phyloP scores from a whole-genome alignment of 2,329 filamentous ascomycete genomes.

The Cadophora luteo-olivacea region DNA sequence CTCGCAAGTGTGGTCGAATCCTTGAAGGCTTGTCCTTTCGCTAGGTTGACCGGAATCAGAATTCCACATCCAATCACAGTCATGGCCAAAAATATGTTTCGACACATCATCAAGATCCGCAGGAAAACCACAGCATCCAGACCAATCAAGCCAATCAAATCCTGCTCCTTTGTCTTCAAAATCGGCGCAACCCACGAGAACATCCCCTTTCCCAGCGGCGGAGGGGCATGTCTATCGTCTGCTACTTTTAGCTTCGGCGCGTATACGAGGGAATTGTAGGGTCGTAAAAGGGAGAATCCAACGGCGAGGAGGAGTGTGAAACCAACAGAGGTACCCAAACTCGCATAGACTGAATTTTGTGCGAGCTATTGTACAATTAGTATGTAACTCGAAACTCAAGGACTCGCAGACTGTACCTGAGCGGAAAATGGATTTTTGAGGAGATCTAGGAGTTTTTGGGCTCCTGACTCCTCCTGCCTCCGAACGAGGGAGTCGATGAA shows the following conservation, averaged over 20 bases:
- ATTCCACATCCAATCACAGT: slow-evolving; percentile 76
- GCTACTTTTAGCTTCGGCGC: slow-evolving; percentile 92
- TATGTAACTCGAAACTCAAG: not conserved
- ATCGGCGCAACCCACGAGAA: slow-evolving; percentile 88
- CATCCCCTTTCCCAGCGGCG: slow-evolving; percentile 82
- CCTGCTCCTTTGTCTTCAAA: slow-evolving; percentile 76
- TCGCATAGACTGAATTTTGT: slow-evolving; percentile 73
- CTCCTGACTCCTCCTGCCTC: slow-evolving; percentile 34
- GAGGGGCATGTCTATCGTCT: slow-evolving; percentile 88
- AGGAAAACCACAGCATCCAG: slow-evolving; percentile 92
- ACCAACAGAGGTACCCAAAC: slow-evolving; percentile 79
- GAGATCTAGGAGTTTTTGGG: slow-evolving; percentile 40
- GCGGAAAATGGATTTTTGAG: slow-evolving; percentile 41
- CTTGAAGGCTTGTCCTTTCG: slow-evolving; percentile 49
- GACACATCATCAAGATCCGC: slow-evolving; percentile 87
- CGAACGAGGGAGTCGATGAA: slow-evolving; percentile 29
- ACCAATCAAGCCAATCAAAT: slow-evolving; percentile 82
- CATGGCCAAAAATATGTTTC: slow-evolving; percentile 83
- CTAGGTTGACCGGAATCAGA: slow-evolving; percentile 81
- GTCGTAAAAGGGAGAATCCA: slow-evolving; percentile 86
- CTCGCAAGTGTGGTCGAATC: slow-evolving; percentile 55
- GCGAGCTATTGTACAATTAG: slow-evolving; percentile 38
- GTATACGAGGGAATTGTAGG: slow-evolving; percentile 91
- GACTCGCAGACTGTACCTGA: slow-evolving; percentile 21
- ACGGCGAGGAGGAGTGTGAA: slow-evolving; percentile 77